Evolutionary conservation across 2,329 filamentous ascomycete species (phyloP), one percentile per base, ranked within the genome.

Genomic region (Fusarium albosuccineum): DNA sequence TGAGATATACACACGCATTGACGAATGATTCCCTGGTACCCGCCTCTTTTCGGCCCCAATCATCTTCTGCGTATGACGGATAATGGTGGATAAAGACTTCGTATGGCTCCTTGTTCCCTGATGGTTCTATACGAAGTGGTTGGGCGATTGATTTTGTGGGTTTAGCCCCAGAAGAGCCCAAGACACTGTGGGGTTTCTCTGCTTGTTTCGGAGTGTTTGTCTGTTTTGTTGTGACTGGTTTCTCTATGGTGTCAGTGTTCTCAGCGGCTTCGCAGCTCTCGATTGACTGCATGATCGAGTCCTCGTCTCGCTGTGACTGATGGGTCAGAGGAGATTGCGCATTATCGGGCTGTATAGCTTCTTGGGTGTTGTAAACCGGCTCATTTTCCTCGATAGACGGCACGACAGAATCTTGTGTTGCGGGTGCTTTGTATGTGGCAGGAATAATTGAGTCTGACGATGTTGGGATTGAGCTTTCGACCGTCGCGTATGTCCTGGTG

Each of bases 11-110:
- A 51, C 84, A 81, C 0, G 82, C 82, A 22, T 76, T 77, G 26
- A 86, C 70, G 54, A 87, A 87, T 9, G 79, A 71, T 5, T 66
- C 68, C 5, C 79, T 70, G 27, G 70, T 80, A 2, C 81, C 83
- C 2, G 58, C 44, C 39, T 54, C 33, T 17, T 55, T 67, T 11
- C 62, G 54, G 3, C 64, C 64, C 22, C 42, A 58, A 52, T 82
- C 82, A 7, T 74, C 70, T 8, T 79, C 78, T 3, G 55, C 58
- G 64, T 83, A 87, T 17, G 76, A 74, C 5, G 83, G 82, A 64
- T 88, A 88, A 1, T 75, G 73, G 1, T 61, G 42, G 4, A 62
- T 73, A 63, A 84, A 88, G 3, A 73, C 67, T 4, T 77, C 73
- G 56, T 78, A 83, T 1, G 79, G 79, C 13, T 72, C 62, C 13